Conservation (phyloP, 2,329 filamentous ascomycete genomes). For the Neonectria punicea region DNA sequence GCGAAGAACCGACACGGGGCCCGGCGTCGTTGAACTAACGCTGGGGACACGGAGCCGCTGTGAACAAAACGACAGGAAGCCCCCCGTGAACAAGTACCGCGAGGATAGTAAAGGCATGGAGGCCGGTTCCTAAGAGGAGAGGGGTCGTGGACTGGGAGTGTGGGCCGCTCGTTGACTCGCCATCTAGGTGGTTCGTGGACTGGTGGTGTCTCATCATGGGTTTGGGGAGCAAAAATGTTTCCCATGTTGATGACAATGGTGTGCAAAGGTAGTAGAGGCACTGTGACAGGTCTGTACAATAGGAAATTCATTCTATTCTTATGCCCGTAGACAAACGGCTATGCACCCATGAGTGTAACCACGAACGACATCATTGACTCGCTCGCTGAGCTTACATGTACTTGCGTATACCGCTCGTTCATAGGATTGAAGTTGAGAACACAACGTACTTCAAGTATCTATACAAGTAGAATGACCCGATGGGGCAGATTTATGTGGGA, state of each 20-base stretch:
- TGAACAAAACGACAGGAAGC: neutral
- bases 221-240: neutral
- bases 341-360: no score
- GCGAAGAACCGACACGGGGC: neutral
- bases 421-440: neutral
- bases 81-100: neutral
- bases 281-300: neutral
- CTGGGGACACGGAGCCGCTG: neutral
- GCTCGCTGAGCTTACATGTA: neutral
- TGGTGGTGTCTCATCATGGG: neutral
- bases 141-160: no score
- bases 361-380: neutral
- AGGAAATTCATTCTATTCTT: neutral
- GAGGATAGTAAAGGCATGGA: neutral
- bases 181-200: neutral
- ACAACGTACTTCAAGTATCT: neutral
- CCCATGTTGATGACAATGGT: neutral
- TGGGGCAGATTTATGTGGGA: neutral
- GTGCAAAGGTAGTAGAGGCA: neutral
- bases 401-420: neutral
- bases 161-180: no score
- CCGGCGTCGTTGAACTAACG: neutral
- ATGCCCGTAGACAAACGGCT: neutral
- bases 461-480: neutral
- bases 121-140: neutral